phyloP scores from a whole-genome alignment of 2,329 filamentous ascomycete species.

The Huntiella abstrusa region DNA sequence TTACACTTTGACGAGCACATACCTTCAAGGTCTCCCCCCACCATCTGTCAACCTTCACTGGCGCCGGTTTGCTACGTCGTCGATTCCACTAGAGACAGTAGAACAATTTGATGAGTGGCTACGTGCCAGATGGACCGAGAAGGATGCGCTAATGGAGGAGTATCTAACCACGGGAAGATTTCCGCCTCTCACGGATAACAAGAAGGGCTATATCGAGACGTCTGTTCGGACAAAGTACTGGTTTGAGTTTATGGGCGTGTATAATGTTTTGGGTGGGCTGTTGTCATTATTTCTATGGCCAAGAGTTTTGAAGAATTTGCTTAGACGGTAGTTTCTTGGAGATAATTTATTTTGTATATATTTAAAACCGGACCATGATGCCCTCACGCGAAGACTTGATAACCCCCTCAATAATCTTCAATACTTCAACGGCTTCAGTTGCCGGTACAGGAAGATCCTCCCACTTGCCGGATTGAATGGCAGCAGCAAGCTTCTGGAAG shows the following conservation, averaged over 20 bases:
- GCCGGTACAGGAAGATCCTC: conserved; percentile 34
- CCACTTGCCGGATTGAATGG: conserved; percentile 28
- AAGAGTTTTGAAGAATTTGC: too few relatives aligned
- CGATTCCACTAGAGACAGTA: conserved; percentile 61
- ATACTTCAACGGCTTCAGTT: conserved; percentile 31
- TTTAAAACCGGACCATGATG: conserved; percentile 12
- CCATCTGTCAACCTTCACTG: conserved; percentile 96
- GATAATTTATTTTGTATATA: conserved; percentile 1
- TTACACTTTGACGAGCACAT: conserved; percentile 73
- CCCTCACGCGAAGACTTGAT: conserved; percentile 30
- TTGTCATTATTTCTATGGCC: not conserved
- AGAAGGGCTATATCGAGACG: conserved; percentile 11
- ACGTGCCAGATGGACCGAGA: conserved; percentile 72
- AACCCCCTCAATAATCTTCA: conserved; percentile 33
- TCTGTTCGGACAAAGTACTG: conserved; percentile 8
- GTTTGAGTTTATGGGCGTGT: conserved; percentile 11
- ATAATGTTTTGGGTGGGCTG: conserved; percentile 9
- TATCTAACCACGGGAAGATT: conserved; percentile 65
- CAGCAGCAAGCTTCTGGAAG: conserved; percentile 36
- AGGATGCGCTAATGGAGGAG: conserved; percentile 73
- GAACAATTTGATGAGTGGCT: conserved; percentile 73
- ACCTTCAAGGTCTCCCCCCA: conserved; percentile 71
- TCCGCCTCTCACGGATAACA: conserved; percentile 25
- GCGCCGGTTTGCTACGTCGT: conserved; percentile 62
- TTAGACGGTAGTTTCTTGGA: conserved; percentile 9